These are phyloP conservation scores for Clonostachys byssicola DNA, from an alignment of 2,329 filamentous ascomycete genomes.

Conservation along the genomic window DNA sequence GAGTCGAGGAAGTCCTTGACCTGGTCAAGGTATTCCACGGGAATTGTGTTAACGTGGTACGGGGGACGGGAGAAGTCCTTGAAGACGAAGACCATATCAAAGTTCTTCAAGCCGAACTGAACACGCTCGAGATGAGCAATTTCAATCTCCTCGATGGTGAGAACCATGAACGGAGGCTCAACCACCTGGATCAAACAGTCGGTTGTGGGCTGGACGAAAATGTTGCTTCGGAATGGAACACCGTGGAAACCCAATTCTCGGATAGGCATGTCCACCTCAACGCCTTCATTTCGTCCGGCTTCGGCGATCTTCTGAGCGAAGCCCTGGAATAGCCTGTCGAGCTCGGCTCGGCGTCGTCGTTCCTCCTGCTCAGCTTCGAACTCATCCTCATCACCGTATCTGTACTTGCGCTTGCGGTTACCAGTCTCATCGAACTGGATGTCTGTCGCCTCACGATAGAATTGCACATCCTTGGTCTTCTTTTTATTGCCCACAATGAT, in stretches of 20 bases:
- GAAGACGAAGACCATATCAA: constrained; percentile 97
- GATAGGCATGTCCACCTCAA: constrained; percentile 95
- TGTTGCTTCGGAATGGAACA: constrained; percentile 92
- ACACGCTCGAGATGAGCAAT: constrained; percentile 95
- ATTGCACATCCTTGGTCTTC: constrained; percentile 98
- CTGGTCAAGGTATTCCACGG: constrained; percentile 87
- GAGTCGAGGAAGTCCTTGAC: constrained; percentile 98
- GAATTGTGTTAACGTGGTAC: constrained; percentile 96
- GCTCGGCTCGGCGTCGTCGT: constrained; percentile 80
- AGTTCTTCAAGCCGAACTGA: constrained; percentile 96
- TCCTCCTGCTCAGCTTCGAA: constrained; percentile 99
- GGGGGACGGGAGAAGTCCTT: constrained; percentile 93
- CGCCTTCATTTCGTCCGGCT: constrained; percentile 82
- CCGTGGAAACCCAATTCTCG: constrained; percentile 95
- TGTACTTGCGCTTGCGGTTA: constrained; percentile 95
- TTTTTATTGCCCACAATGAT: constrained; percentile 97
- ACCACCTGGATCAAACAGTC: constrained; percentile 96
- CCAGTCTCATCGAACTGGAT: constrained; percentile 99
- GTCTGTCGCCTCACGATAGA: constrained; percentile 95
- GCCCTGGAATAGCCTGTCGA: constrained; percentile 92
- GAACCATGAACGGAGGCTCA: constrained; percentile 92
- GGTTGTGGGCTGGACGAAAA: constrained; percentile 92
- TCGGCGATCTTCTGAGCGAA: constrained; percentile 98
- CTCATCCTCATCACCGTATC: constrained; percentile 96
- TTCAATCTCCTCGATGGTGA: constrained; percentile 94